Evolutionary conservation across 805 yeast species (phyloP).

Genomic region (Kregervanrija pseudodelftensis): DNA sequence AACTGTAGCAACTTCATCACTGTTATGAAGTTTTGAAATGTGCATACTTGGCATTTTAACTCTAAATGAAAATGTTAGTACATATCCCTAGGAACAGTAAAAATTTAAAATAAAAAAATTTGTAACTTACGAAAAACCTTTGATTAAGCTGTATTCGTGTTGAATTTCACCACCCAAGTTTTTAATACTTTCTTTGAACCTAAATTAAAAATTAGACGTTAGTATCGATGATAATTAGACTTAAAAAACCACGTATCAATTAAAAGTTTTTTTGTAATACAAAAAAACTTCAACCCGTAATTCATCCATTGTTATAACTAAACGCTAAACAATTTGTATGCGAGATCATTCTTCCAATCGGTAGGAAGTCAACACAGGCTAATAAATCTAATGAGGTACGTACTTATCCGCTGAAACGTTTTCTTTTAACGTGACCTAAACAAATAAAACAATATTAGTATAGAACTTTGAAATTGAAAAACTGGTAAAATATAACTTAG

Average conservation of each 20-base stretch:
- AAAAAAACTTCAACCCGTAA: neutral
- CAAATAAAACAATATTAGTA: neutral
- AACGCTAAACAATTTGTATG: too few relatives aligned
- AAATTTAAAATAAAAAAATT: neutral
- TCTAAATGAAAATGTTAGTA: conserved; percentile 9
- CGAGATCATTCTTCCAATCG: too few relatives aligned
- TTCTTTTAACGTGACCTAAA: conserved; percentile 34
- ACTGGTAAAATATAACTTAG: too few relatives aligned
- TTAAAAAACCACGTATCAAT: too few relatives aligned
- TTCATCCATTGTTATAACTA: too few relatives aligned
- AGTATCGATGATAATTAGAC: neutral
- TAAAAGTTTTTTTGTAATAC: neutral
- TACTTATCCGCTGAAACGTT: conserved; percentile 23
- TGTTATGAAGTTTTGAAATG: conserved; percentile 36
- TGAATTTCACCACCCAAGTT: conserved; percentile 55
- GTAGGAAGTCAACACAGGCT: too few relatives aligned
- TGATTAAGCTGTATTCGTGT: conserved; percentile 56
- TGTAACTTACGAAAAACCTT: conserved; percentile 46
- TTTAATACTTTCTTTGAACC: conserved; percentile 40
- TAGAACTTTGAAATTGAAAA: neutral
- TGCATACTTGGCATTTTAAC: conserved; percentile 52
- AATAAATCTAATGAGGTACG: conserved; percentile 4
- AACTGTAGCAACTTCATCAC: conserved; percentile 47
- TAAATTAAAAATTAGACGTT: conserved; percentile 4
- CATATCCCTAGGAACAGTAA: neutral